Percentiles rank a stretch among this genome's conserved stretches.
phyloP scores from a whole-genome alignment of 768 basidiomycete species.

The Sarcomyxa edulis region DNA sequence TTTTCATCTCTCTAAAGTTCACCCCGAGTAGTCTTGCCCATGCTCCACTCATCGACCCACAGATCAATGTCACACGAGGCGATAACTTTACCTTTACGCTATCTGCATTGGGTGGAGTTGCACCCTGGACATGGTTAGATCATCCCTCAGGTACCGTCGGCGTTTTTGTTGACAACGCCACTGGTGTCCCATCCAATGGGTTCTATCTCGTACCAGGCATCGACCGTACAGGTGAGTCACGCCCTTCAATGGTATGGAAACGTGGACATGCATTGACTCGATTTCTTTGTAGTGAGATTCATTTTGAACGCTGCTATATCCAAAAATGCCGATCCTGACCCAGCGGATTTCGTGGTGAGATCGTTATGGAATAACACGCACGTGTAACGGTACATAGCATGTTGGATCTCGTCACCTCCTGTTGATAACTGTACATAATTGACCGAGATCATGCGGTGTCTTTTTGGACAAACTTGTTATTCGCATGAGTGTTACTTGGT shows the following conservation, averaged over 20 bases:
- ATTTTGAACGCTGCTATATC: slow-evolving; percentile 34
- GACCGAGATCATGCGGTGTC: too few species aligned
- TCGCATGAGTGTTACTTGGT: too few species aligned
- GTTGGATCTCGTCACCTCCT: too few species aligned
- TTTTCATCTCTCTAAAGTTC: slow-evolving; percentile 42
- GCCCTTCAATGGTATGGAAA: neutral
- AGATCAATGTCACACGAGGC: slow-evolving; percentile 28
- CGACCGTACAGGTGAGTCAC: slow-evolving; percentile 46
- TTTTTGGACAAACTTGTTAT: too few species aligned
- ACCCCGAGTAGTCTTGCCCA: slow-evolving; percentile 43
- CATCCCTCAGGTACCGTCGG: slow-evolving; percentile 52
- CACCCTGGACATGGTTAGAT: slow-evolving; percentile 55
- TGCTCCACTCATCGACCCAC: slow-evolving; percentile 44
- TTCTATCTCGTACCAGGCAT: slow-evolving; percentile 52
- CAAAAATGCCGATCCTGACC: slow-evolving; percentile 26
- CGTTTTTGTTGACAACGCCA: slow-evolving; percentile 40
- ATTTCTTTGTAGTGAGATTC: slow-evolving; percentile 34
- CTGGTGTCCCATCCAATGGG: slow-evolving; percentile 39
- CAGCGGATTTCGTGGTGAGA: slow-evolving; percentile 41
- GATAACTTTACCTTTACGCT: slow-evolving; percentile 41
- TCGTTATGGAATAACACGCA: slow-evolving; percentile 54
- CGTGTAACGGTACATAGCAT: too few species aligned
- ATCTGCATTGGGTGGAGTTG: slow-evolving; percentile 49
- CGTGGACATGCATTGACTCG: neutral
- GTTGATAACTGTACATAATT: too few species aligned